Evolutionary conservation across 345 rosid species (phyloP).

Genomic region (Zanthoxylum bungeanum): DNA sequence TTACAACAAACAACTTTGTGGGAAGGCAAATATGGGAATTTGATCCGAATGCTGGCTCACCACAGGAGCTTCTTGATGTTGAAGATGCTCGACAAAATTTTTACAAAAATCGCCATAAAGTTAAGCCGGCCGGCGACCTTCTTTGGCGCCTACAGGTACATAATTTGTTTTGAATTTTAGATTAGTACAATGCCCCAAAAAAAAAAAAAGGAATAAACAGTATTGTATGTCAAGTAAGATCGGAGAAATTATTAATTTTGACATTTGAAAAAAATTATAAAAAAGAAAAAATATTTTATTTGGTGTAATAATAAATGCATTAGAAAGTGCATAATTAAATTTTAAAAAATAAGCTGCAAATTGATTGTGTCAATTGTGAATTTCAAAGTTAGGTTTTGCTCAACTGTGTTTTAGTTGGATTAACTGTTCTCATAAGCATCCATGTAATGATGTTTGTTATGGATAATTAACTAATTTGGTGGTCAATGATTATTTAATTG

Average conservation of each 20-base stretch:
- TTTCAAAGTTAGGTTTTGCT: background rate
- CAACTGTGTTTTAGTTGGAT: background rate
- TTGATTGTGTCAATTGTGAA: background rate
- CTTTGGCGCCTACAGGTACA: conserved; percentile 56
- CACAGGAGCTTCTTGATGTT: conserved; percentile 38
- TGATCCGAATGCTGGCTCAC: conserved; percentile 34
- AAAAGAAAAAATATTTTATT: too few relatives aligned
- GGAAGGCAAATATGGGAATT: conserved; percentile 55
- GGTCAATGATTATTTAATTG: background rate
- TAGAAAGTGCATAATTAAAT: too few relatives aligned
- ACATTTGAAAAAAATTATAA: too few relatives aligned
- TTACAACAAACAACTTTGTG: conserved; percentile 41
- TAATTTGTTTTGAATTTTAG: too few relatives aligned
- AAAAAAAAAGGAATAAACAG: too few relatives aligned
- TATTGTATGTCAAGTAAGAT: too few relatives aligned
- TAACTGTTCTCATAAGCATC: background rate
- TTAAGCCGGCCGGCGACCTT: conserved; percentile 48
- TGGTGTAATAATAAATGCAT: too few relatives aligned
- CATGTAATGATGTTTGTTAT: background rate
- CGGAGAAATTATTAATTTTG: too few relatives aligned
- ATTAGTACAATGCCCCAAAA: too few relatives aligned
- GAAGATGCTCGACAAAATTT: conserved; percentile 43
- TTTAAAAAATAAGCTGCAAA: background rate
- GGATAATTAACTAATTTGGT: background rate
- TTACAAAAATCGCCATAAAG: conserved; percentile 32